Evolutionary conservation across 495 filamentous ascomycete species (phyloP).

Genomic region (Penicillium pulvis): DNA sequence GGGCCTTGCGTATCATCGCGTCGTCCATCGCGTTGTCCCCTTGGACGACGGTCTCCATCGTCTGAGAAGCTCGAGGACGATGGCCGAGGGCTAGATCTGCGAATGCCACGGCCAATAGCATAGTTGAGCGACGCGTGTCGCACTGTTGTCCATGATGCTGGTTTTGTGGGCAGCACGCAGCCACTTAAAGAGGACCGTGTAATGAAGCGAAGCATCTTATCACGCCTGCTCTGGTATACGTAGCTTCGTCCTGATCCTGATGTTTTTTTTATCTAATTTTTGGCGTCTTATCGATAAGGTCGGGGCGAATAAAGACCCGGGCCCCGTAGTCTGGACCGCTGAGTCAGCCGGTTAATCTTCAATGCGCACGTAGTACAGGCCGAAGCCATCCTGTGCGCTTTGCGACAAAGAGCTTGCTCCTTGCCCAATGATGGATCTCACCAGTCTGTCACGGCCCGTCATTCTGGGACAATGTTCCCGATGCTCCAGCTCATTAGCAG

Average conservation of each 20-base stretch:
- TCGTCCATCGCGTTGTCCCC: conserved; percentile 5
- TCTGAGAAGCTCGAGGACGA: conserved; percentile 6
- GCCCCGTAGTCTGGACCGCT: conserved; percentile 21
- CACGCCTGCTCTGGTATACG: neutral
- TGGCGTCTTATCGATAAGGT: conserved; percentile 9
- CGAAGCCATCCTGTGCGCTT: conserved; percentile 1
- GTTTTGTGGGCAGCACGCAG: neutral
- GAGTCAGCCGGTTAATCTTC: conserved; percentile 17
- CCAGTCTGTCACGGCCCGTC: conserved; percentile 41
- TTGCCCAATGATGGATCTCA: conserved; percentile 40
- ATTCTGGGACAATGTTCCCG: conserved; percentile 46
- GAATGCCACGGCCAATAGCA: conserved; percentile 56
- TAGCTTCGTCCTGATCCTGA: neutral
- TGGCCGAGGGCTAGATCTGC: conserved; percentile 34
- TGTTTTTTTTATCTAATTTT: neutral
- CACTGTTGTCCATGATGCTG: neutral
- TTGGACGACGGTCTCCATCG: neutral
- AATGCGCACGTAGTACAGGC: neutral
- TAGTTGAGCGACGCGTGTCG: conserved; percentile 52
- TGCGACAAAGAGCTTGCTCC: conserved; percentile 5
- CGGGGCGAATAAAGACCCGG: neutral
- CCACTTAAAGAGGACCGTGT: neutral
- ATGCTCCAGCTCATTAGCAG: conserved; percentile 50
- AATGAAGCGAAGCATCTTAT: conserved; percentile 3
- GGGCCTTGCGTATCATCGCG: neutral